Base-by-base conservation (phyloP, 495 filamentous ascomycete species). In the Xylaria castorea region DNA sequence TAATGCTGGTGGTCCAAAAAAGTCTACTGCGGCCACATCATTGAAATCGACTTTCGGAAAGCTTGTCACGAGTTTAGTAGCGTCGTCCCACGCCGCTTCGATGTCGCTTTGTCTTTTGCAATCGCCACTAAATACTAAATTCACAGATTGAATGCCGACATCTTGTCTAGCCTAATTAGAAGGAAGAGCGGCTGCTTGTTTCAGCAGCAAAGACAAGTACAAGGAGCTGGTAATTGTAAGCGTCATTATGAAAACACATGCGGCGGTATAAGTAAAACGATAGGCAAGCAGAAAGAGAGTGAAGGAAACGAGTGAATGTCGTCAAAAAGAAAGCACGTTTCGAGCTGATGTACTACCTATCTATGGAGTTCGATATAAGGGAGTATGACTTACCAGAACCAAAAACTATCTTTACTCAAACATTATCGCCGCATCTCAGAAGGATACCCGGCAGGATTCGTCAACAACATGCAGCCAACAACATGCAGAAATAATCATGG, bases 121-220 rank as follows among this genome's bases (percentile, higher is more conserved):
- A 38, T 62, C 32, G 58, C 18, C 34, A 38, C 12, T 62, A 22
- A 62, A 62, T n/a, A 62, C 58, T 40, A 62, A 40, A 40, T 62
- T 62, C 34, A 62, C 58, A 62, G 58, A 62, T 62, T 62, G 18
- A 34, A 62, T 62, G 58, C 58, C 58, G 34, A 62, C 58, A 62
- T 62, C 58, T 38, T 62, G 32, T 62, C 58, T 62, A 62, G 58
- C 36, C 58, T 62, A 4, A 18, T 62, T 38, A 9, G 58, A 40
- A 20, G 58, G 58, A 40, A 62, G 36, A 38, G 58, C 58, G 36
- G 58, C 58, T 62, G 36, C 34, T 34, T 58, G 30, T 58, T 27
- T 58, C 12, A 58, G 30, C 30, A 58, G 30, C 14, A 38, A 40
- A 40, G 20, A 62, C 32, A 38, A 16, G 34, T 40, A 62, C 36